A percentile compares a stretch with the other conserved stretches of the same genome.
Evolutionary conservation across 1,284 basidiomycete genomes (phyloP).

Genomic region (Austroboletus novae-zelandiae): DNA sequence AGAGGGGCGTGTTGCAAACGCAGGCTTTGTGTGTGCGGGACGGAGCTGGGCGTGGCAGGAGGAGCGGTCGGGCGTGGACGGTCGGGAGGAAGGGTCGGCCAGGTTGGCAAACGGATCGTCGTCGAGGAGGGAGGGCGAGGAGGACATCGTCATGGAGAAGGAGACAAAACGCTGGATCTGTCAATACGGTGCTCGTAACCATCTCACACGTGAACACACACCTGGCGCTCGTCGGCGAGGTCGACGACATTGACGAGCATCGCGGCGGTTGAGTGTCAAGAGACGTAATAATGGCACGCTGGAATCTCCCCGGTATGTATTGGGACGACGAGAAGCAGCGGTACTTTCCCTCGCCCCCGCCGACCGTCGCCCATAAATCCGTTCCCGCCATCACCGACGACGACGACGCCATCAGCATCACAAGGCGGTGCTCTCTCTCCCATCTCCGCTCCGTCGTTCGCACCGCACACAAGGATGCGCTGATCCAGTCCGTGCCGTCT

Average conservation of each 20-base stretch:
- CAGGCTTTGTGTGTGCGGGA: slow-evolving; percentile 58
- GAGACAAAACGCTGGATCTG: background rate
- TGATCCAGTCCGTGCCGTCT: slow-evolving; percentile 27
- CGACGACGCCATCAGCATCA: background rate
- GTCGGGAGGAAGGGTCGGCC: slow-evolving; percentile 7
- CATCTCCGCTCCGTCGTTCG: slow-evolving; percentile 15
- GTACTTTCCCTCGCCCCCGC: slow-evolving; percentile 48
- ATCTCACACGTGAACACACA: no score
- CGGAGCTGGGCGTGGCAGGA: slow-evolving; percentile 39
- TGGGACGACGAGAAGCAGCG: slow-evolving; percentile 48
- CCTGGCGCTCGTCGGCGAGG: no score
- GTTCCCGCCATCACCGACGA: background rate
- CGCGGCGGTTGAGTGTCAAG: no score
- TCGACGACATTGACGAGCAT: background rate
- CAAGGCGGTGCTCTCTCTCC: background rate
- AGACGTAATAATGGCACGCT: slow-evolving; percentile 36
- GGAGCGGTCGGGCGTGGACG: slow-evolving; percentile 32
- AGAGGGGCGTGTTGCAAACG: slow-evolving; percentile 58
- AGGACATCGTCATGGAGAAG: slow-evolving; percentile 9
- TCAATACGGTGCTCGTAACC: no score
- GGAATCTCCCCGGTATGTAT: slow-evolving; percentile 51
- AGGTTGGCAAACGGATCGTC: slow-evolving; percentile 71
- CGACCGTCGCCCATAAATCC: background rate
- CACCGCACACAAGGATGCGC: slow-evolving; percentile 20
- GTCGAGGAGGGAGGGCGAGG: slow-evolving; percentile 43